Conservation (phyloP, 1,139 yeast genomes). For the Casaregolazyma suthepensis region DNA sequence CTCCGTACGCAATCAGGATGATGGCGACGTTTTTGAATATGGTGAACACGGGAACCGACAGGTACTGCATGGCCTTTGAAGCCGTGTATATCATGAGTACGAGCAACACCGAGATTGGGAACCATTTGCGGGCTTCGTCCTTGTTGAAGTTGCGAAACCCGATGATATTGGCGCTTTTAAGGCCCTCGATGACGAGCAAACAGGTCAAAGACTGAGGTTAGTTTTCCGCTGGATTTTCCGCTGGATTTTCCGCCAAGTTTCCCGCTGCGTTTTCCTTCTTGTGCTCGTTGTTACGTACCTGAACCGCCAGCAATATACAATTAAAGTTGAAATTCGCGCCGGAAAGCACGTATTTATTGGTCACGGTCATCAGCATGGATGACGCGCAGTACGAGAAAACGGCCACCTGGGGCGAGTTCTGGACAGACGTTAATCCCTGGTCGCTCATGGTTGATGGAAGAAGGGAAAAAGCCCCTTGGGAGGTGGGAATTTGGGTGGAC, state of each 20-base stretch:
- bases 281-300: constrained; percentile 17
- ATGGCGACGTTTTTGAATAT: constrained; percentile 96
- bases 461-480: neutral
- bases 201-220: constrained; percentile 50
- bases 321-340: constrained; percentile 82
- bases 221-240: neutral
- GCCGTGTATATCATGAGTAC: constrained; percentile 95
- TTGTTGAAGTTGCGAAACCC: constrained; percentile 79
- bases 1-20: constrained; percentile 95
- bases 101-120: constrained; percentile 83
- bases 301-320: constrained; percentile 63
- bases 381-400: constrained; percentile 84
- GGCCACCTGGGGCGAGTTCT: constrained; percentile 79
- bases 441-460: constrained; percentile 3
- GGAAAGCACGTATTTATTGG: constrained; percentile 89
- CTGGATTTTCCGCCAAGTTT: neutral
- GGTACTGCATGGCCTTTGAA: constrained; percentile 86
- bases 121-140: constrained; percentile 86
- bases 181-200: constrained; percentile 59
- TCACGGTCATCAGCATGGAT: constrained; percentile 95
- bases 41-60: constrained; percentile 92
- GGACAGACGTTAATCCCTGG: constrained; percentile 6
- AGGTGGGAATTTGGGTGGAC: neutral
- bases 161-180: constrained; percentile 70
- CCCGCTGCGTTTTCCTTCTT: neutral